Evolutionary conservation across 148 eudicot species (phyloP), one percentile per base, ranked within the genome.

Genomic region (Talinum fruticosum): DNA sequence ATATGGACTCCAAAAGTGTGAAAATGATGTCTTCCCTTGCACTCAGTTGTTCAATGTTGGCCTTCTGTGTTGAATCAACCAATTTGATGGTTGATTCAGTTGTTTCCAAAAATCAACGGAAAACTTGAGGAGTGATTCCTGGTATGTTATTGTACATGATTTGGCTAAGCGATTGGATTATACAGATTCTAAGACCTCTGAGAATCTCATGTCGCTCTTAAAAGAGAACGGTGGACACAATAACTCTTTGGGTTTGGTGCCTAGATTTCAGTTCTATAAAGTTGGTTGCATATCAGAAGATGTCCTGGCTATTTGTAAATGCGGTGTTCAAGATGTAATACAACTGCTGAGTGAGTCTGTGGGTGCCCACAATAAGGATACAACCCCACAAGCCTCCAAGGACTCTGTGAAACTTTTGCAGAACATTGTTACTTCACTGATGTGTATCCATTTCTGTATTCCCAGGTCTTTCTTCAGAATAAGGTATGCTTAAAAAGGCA

Each of bases 391-490:
- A 67, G 74, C 78, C 66, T 64, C 67, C 54, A 71, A 73, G 76
- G 74, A 83, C 74, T 71, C 85, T 69, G 69, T 81, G 51, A 83
- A 74, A 72, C 76, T 86, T 79, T 83, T 92, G 71, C 59, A 84
- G 81, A 79, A 85, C 24, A 45, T 87, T 33, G 69, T 82, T 67
- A 77, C 77, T 74, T 82, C 85, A 71, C 88, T 85, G 89, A 84
- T 90, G 86, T 76, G 66, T 47, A 80, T 90, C 36, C 93, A 93
- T 47, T 86, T 86, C 54, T 82, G 66, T 75, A 45, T 83, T 71
- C 96, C 99, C 57, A 73, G 26, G 38, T 81, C 82, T 80, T 93
- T 96, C 83, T 96, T 96, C 78, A 80, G 82, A 82, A 75, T 88
- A 68, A 91, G 99, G 98, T 95, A 87, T 73, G 81, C 64, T 38